These are phyloP conservation scores for Oryza meridionalis DNA, from an alignment of 176 grass and related monocot species.

Conservation along the genomic window DNA sequence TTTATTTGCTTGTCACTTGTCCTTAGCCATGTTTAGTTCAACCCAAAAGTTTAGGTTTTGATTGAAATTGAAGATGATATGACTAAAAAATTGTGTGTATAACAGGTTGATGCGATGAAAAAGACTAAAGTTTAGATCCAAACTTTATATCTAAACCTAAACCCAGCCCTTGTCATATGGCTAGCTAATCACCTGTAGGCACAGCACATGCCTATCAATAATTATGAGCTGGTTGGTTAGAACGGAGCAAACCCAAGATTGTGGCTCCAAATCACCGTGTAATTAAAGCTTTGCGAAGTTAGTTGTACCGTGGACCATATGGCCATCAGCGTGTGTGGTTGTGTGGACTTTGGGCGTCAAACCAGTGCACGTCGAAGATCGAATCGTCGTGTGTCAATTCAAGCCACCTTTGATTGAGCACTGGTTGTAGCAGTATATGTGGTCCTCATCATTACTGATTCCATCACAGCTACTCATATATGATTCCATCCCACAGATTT, in stretches of 20 bases:
- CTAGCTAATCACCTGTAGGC: too few species aligned
- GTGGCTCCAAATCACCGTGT: not conserved
- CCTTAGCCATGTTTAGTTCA: too few species aligned
- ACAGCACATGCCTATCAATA: not conserved
- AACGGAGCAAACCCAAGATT: not conserved
- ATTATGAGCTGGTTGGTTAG: not conserved
- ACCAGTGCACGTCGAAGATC: not conserved
- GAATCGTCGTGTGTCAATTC: not conserved
- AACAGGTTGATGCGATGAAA: too few species aligned
- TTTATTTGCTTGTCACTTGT: not conserved
- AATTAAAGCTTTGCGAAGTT: not conserved
- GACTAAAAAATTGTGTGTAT: too few species aligned
- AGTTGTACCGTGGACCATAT: too few species aligned
- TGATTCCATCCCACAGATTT: not conserved
- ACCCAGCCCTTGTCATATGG: not conserved
- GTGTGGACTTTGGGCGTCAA: not conserved
- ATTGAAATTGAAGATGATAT: too few species aligned
- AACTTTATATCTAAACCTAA: too few species aligned
- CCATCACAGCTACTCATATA: not conserved
- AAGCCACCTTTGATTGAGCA: not conserved
- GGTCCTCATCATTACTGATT: not conserved
- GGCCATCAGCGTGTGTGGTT: not conserved
- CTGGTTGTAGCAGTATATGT: not conserved
- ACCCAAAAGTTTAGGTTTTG: too few species aligned
- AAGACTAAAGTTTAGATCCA: too few species aligned